Evolutionary conservation across 495 filamentous ascomycete species (phyloP).

Genomic region (Penicillium manginii): DNA sequence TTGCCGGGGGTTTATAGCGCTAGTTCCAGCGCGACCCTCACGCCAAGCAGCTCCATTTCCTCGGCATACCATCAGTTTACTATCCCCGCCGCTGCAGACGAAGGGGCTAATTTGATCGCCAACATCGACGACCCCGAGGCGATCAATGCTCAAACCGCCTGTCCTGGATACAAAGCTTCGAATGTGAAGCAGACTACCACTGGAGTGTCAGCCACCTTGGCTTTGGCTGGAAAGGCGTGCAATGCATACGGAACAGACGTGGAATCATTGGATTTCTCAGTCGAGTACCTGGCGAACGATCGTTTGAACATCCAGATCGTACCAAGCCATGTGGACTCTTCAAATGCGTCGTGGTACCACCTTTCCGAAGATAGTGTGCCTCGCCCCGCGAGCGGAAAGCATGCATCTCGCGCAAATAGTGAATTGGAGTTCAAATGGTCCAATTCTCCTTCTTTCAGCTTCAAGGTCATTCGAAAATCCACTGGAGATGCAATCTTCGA

Average conservation of each 20-base stretch:
- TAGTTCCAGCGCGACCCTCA: conserved; percentile 27
- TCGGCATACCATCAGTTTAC: conserved; percentile 49
- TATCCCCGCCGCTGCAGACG: conserved; percentile 59
- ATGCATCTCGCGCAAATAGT: conserved; percentile 37
- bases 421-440: conserved; percentile 62
- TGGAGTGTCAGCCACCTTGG: conserved; percentile 58
- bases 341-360: conserved; percentile 70
- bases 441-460: conserved; percentile 64
- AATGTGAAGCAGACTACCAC: conserved; percentile 46
- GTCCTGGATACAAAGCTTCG: conserved; percentile 64
- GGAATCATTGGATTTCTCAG: conserved; percentile 54
- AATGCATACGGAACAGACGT: conserved; percentile 68
- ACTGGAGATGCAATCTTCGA: conserved; percentile 62
- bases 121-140: conserved; percentile 74
- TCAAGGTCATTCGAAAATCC: conserved; percentile 58
- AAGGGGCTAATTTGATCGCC: conserved; percentile 63
- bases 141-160: conserved; percentile 68
- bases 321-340: conserved; percentile 63
- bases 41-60: conserved; percentile 15
- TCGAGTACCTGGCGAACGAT: conserved; percentile 60
- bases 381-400: conserved; percentile 52
- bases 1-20: conserved; percentile 34
- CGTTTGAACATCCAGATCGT: conserved; percentile 57
- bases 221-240: conserved; percentile 59
- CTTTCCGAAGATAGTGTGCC: conserved; percentile 67